Conservation (phyloP, 2,329 filamentous ascomycete genomes). For the Pestalotiopsis sp. region DNA sequence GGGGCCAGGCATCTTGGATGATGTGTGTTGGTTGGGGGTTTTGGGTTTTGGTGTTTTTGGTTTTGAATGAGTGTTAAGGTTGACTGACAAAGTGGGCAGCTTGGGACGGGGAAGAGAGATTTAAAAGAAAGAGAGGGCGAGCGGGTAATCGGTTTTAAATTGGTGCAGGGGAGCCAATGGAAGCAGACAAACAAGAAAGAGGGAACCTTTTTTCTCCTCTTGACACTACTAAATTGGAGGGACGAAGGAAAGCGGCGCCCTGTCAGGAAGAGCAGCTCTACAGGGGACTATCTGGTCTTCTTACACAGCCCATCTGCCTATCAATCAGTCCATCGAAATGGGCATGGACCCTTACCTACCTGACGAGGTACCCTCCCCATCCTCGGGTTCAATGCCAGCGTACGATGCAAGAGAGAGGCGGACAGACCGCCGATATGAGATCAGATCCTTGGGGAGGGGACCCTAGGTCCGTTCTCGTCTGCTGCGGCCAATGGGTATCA, state of each 20-base stretch:
- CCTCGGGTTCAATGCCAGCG: background rate
- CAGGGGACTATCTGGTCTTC: too few species aligned
- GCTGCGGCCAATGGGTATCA: background rate
- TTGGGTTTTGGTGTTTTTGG: background rate
- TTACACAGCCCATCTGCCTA: background rate
- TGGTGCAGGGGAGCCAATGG: background rate
- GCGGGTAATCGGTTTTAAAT: background rate
- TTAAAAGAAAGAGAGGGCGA: background rate
- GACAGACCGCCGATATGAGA: conserved; percentile 3
- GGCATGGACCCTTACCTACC: conserved; percentile 1
- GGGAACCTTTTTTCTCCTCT: background rate
- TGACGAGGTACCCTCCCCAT: too few species aligned
- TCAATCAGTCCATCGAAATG: background rate
- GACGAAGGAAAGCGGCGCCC: background rate
- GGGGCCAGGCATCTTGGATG: conserved; percentile 42
- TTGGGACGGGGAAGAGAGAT: background rate
- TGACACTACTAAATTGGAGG: background rate
- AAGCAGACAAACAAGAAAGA: background rate
- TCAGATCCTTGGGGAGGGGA: background rate
- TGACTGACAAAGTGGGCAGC: background rate
- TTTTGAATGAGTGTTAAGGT: background rate
- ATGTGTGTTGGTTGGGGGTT: background rate
- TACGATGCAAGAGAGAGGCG: background rate
- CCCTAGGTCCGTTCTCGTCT: background rate
- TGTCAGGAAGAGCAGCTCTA: background rate